Evolutionary conservation across 495 filamentous ascomycete species (phyloP), one percentile per base, ranked within the genome.

Genomic region (Geoglossum glabrum): DNA sequence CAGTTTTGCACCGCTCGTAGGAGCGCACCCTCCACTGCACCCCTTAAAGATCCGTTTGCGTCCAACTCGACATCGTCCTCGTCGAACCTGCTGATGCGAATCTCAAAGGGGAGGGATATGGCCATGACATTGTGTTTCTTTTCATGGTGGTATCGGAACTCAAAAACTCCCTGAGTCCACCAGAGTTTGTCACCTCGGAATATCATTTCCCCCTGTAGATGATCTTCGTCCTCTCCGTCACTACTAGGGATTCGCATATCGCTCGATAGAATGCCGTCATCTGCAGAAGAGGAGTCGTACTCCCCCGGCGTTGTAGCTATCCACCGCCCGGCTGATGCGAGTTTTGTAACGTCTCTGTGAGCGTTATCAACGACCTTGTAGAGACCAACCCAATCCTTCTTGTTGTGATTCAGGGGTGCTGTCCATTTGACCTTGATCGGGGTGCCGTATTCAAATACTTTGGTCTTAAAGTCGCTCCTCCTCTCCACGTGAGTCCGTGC

Each of bases 61-160:
- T 79, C 74, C 13, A 73, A 63, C 13, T 79, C 75, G 10, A 75
- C 69, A 34, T 81, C 75, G 34, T 78, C 76, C 46, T 82, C 81
- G 61, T 90, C 85, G 61, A 92, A 87, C 52, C 79, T 81, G 46
- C 74, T 72, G 61, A 96, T 83, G 19, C 81, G 79, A 50, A 96
- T 85, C 68, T 96, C 92, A 64, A 98, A 97, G 0, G 92, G 89
- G 64, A 85, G 76, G 17, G 88, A 94, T 62, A 97, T 87, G 21
- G 89, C 84, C 93, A 98, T 95, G 66, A 97, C 90, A 63, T 86
- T 86, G 69, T 97, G 87, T 64, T 86, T 85, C 58, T 87, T 87
- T 62, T 86, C 84, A 71, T 98, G 92, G 73, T 98, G 92, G 71
- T 95, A 96, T 10, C 92, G 82, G 71, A 98, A 90, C 64, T 98